Evolutionary conservation across 306 rosid species (phyloP).

Genomic region (Rosa chinensis): DNA sequence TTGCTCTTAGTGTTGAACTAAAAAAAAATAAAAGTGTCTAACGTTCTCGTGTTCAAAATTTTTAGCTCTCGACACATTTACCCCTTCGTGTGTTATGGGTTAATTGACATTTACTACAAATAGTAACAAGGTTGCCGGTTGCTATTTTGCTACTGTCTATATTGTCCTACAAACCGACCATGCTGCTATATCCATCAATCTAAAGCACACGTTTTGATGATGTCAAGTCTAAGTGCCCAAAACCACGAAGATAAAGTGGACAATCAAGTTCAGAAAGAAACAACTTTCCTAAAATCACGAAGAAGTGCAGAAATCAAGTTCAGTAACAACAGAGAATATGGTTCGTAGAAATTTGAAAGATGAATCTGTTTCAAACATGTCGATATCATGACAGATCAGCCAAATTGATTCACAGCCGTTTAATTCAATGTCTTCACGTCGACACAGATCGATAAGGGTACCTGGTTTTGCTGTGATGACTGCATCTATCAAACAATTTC

Average conservation of each 20-base stretch:
- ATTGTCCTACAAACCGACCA: no score
- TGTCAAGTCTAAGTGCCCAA: neutral
- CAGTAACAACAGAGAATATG: neutral
- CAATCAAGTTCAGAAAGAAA: neutral
- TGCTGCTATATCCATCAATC: neutral
- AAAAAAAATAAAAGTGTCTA: no score
- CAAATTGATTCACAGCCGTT: conserved; percentile 15
- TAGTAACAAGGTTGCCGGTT: no score
- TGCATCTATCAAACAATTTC: conserved; percentile 36
- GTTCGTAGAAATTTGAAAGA: neutral
- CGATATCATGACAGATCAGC: conserved; percentile 27
- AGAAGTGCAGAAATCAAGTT: neutral
- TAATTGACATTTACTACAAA: neutral
- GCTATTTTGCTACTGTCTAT: no score
- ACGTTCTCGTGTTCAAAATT: neutral
- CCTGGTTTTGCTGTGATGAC: neutral
- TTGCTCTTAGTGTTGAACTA: no score
- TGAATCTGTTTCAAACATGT: conserved; percentile 29
- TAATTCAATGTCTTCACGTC: neutral
- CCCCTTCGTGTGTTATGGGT: neutral
- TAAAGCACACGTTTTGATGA: neutral
- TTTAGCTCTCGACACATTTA: neutral
- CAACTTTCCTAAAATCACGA: neutral
- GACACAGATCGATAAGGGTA: neutral
- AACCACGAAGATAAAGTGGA: neutral